Percentiles rank a stretch among this genome's conserved stretches.
These are phyloP conservation scores for Colletotrichum incanum DNA, from an alignment of 2,329 filamentous ascomycete species.

Conservation along the genomic window DNA sequence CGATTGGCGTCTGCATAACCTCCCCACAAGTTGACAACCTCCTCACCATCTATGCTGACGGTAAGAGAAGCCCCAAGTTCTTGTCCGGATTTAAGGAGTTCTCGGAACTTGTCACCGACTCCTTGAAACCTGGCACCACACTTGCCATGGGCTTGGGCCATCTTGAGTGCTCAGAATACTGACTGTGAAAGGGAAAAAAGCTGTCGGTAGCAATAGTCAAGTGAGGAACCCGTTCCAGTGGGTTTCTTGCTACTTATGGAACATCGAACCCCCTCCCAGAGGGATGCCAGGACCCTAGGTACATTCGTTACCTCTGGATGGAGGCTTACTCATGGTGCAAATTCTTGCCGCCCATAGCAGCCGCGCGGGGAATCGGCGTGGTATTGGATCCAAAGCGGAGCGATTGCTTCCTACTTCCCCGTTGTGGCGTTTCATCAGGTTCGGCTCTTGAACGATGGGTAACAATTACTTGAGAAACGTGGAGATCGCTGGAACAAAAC, in stretches of 20 bases:
- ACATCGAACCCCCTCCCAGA: background rate
- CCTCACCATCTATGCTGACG: conserved; percentile 58
- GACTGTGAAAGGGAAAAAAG: background rate
- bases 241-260: background rate
- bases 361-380: background rate
- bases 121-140: conserved; percentile 55
- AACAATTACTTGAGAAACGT: background rate
- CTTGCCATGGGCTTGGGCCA: conserved; percentile 52
- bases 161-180: background rate
- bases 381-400: background rate
- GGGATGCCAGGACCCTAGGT: background rate
- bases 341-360: background rate
- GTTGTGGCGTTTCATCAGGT: conserved; percentile 1
- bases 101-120: conserved; percentile 53
- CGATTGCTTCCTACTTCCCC: background rate
- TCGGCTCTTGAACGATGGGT: too few species aligned
- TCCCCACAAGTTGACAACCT: conserved; percentile 62
- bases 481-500: too few species aligned
- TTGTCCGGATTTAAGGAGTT: conserved; percentile 54
- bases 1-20: conserved; percentile 53
- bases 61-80: conserved; percentile 63
- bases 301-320: background rate
- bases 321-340: background rate
- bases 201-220: background rate
- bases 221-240: background rate